A percentile compares a stretch with the other conserved stretches of the same genome.
Conservation (phyloP, 163 green algal species). For the Picocystis sp. region DNA sequence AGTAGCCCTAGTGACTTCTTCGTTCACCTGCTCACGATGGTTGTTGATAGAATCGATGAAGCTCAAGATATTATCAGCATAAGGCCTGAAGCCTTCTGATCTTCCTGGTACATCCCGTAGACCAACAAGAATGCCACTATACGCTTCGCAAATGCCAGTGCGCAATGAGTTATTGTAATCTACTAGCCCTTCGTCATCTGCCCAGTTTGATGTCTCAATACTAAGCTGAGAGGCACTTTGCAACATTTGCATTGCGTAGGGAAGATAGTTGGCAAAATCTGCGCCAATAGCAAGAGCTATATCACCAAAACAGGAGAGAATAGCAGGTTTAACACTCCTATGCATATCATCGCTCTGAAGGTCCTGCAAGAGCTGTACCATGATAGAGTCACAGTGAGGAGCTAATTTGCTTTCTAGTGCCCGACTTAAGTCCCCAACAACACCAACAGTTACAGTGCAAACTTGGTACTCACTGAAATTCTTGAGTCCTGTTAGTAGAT, state of each 20-base stretch:
- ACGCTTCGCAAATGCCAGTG: slow-evolving; percentile 82
- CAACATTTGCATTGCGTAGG: slow-evolving; percentile 20
- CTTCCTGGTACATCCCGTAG: slow-evolving; percentile 20
- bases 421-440: slow-evolving; percentile 76
- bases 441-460: slow-evolving; percentile 74
- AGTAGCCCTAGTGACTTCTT: slow-evolving; percentile 21
- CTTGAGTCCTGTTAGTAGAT: slow-evolving; percentile 66
- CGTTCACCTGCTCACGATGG: slow-evolving; percentile 21
- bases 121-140: slow-evolving; percentile 80
- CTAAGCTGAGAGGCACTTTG: slow-evolving; percentile 12
- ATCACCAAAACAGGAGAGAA: slow-evolving; percentile 82
- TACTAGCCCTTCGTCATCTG: slow-evolving; percentile 50
- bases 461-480: slow-evolving; percentile 70
- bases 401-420: slow-evolving; percentile 57
- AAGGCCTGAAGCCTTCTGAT: not conserved
- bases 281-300: slow-evolving; percentile 75
- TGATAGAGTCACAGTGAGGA: slow-evolving; percentile 30
- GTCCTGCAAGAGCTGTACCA: slow-evolving; percentile 56
- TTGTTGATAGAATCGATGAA: slow-evolving; percentile 9
- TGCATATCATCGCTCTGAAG: slow-evolving; percentile 59
- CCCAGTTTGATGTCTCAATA: slow-evolving; percentile 14
- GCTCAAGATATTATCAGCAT: slow-evolving; percentile 6
- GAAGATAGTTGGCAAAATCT: slow-evolving; percentile 67
- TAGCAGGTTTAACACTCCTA: slow-evolving; percentile 85
- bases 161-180: slow-evolving; percentile 89